Conservation (phyloP, 2,329 filamentous ascomycete genomes). For the Aureobasidium pullulans region DNA sequence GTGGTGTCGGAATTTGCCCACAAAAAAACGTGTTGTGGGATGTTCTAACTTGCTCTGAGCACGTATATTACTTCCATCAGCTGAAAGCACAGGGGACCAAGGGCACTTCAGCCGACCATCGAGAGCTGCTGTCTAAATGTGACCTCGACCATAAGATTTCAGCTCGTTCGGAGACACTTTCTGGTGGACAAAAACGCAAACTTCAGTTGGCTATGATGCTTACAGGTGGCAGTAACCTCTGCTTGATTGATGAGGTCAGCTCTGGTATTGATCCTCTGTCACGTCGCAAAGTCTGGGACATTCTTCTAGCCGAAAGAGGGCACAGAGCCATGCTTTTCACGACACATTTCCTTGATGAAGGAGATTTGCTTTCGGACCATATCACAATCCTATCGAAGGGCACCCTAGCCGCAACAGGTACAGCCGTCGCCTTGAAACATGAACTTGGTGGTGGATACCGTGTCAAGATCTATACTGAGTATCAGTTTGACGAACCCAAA, state of each 20-base stretch:
- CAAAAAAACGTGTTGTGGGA: slow-evolving; percentile 96
- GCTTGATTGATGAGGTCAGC: slow-evolving; percentile 86
- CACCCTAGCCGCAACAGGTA: slow-evolving; percentile 70
- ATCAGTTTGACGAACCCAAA: slow-evolving; percentile 36
- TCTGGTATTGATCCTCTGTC: slow-evolving; percentile 82
- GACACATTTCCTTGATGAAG: slow-evolving; percentile 91
- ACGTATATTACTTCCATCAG: slow-evolving; percentile 74
- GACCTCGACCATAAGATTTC: slow-evolving; percentile 69
- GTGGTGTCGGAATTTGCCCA: slow-evolving; percentile 77
- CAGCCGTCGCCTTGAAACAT: slow-evolving; percentile 79
- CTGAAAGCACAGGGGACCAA: slow-evolving; percentile 59
- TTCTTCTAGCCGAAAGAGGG: slow-evolving; percentile 76
- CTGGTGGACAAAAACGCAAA: slow-evolving; percentile 87
- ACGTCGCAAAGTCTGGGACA: slow-evolving; percentile 88
- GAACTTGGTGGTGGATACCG: slow-evolving; percentile 76
- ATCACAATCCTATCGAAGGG: slow-evolving; percentile 85
- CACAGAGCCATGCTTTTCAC: slow-evolving; percentile 77
- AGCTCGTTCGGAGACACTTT: slow-evolving; percentile 68
- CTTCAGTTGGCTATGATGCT: slow-evolving; percentile 93
- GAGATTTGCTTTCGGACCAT: slow-evolving; percentile 79
- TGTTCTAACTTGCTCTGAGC: slow-evolving; percentile 76
- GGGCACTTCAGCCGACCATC: slow-evolving; percentile 54
- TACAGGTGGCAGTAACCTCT: slow-evolving; percentile 78
- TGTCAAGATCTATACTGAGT: slow-evolving; percentile 61
- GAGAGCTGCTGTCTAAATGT: slow-evolving; percentile 58